Percentiles rank a stretch among this genome's conserved stretches.
Conservation (phyloP, 2,329 filamentous ascomycete species). For the Ophiostoma angusticollis region DNA sequence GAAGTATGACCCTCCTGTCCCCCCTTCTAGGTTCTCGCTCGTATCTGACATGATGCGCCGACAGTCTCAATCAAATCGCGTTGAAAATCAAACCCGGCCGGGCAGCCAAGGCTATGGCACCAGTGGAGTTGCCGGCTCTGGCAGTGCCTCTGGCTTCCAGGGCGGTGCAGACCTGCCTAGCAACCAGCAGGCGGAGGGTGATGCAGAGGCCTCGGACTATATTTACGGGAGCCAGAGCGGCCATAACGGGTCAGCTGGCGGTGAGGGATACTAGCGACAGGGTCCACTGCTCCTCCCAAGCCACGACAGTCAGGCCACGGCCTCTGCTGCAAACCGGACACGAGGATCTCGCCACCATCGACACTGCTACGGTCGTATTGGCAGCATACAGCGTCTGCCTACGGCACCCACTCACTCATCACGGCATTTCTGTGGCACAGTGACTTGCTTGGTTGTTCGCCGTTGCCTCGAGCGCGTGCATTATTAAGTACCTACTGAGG, state of each 20-base stretch:
- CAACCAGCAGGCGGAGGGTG: slow-evolving; percentile 31
- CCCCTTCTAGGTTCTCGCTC: not conserved
- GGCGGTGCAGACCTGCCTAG: slow-evolving; percentile 30
- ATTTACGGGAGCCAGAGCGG: slow-evolving; percentile 41
- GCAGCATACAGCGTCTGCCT: not conserved
- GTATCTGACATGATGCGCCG: not conserved
- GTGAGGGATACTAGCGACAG: slow-evolving; percentile 43
- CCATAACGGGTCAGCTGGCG: slow-evolving; percentile 44
- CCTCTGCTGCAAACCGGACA: too few relatives aligned
- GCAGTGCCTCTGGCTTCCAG: slow-evolving; percentile 31
- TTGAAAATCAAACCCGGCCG: slow-evolving; percentile 39
- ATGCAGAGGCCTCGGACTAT: slow-evolving; percentile 29
- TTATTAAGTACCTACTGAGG: slow-evolving; percentile 6
- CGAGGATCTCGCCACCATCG: too few relatives aligned
- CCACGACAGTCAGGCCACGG: not conserved
- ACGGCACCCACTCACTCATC: slow-evolving; percentile 1
- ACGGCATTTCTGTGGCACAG: slow-evolving; percentile 2
- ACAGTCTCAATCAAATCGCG: slow-evolving; percentile 70
- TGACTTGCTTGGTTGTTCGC: not conserved
- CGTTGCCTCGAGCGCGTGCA: slow-evolving; percentile 6
- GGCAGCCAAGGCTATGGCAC: slow-evolving; percentile 40
- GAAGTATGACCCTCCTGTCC: slow-evolving; percentile 54
- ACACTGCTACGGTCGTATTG: too few relatives aligned
- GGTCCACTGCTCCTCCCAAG: not conserved
- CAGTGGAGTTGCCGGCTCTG: slow-evolving; percentile 26